Evolutionary conservation across 352 stramenopile genomes (phyloP), one percentile per base, ranked within the genome.

Genomic region (Phytopythium cucurbitacearum): DNA sequence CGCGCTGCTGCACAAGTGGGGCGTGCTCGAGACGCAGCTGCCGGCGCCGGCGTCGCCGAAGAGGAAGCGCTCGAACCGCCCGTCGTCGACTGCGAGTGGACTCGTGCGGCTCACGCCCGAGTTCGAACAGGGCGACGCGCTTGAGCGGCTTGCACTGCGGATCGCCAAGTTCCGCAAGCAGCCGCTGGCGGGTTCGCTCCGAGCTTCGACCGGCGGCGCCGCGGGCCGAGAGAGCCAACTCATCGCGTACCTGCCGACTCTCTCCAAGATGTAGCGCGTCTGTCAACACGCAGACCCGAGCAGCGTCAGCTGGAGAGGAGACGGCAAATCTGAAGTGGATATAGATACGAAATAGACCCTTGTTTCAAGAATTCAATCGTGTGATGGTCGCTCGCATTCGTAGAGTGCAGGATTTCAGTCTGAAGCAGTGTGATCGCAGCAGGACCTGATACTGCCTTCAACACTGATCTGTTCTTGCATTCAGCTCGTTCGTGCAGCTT

Each of bases 101-200:
- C 51, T 73, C 38, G 32, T 76, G 55, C 70, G 71, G 6, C 54
- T 90, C 45, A 56, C 62, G 6, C 48, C 66, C n/a, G 56, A 59
- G 7, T 88, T 73, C 48, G 57, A 71, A n/a, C 68, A 70, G 33
- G 80, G 83, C 35, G 70, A 72, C 40, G 78, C 81, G 50, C 62
- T 92, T 36, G 76, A 89, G 49, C 59, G 72, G 48, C 67, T 90
- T 51, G 77, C 82, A 16, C 43, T 76, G 34, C 76, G 77, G 12
- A 65, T 91, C 7, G 80, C 70, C 53, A 82, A 79, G 62, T 90
- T 90, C 62, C 82, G 82, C 55, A 92, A 92, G 51, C 56, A 89
- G 13, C 82, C 79, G 33, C 69, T 62, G 40, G 64, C 57, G 51
- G 45, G 51, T 15, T 47, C 43, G n/a, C 51, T 57, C 53, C 64